Evolutionary conservation across 192 early-diverging fungal genomes (phyloP).

Genomic region (Backusella tarrabulga): DNA sequence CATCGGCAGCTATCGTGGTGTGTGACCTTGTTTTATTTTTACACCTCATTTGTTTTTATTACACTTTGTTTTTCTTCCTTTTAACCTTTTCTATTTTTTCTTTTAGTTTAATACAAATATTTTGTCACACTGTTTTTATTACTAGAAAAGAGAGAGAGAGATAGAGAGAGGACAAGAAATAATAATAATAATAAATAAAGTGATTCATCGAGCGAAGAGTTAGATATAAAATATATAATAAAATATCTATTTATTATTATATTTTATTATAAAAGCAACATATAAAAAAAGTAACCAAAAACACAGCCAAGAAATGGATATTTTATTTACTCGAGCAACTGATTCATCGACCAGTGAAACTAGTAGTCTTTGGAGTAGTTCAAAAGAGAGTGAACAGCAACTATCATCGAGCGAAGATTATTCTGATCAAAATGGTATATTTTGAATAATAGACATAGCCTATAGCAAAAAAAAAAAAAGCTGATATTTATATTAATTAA

Average conservation of each 20-base stretch:
- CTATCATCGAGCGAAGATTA: not conserved
- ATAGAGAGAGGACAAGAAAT: not conserved
- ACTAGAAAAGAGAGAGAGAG: not conserved
- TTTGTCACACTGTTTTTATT: not conserved
- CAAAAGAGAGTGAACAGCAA: not conserved
- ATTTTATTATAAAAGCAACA: not conserved
- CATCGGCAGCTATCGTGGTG: no score
- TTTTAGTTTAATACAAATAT: not conserved
- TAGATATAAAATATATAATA: not conserved
- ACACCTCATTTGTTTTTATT: no score
- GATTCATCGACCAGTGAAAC: not conserved
- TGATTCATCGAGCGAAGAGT: not conserved
- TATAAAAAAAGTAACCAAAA: not conserved
- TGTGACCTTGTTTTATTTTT: no score
- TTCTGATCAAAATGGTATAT: conserved; percentile 3
- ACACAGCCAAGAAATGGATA: not conserved
- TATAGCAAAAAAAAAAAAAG: not conserved
- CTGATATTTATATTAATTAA: not conserved
- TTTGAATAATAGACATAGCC: not conserved
- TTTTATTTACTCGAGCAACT: not conserved
- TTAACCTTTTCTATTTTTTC: not conserved
- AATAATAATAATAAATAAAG: not conserved
- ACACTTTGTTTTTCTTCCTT: not conserved
- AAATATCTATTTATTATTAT: not conserved
- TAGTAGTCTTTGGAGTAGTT: not conserved